Percentiles rank a stretch among this genome's conserved stretches.
Evolutionary conservation across 192 early-diverging fungal species (phyloP).

Genomic region (Entomortierella beljakovae): DNA sequence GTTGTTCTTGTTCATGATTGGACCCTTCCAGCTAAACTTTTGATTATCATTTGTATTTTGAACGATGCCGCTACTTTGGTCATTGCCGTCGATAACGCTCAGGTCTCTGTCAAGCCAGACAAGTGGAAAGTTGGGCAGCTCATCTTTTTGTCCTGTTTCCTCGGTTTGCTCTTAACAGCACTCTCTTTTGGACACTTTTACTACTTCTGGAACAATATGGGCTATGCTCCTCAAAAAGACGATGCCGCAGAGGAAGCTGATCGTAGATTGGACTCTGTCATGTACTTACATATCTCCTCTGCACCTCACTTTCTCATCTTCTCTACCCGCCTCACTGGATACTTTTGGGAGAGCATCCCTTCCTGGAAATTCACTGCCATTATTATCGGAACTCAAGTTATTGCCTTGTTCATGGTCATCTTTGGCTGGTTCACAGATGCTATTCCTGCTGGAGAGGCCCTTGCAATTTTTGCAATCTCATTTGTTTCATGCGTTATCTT

Average conservation of each 20-base stretch:
- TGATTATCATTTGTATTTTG: slow-evolving; percentile 78
- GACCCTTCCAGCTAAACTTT: slow-evolving; percentile 70
- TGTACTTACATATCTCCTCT: slow-evolving; percentile 81
- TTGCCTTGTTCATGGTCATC: slow-evolving; percentile 69
- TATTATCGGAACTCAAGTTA: slow-evolving; percentile 75
- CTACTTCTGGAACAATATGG: slow-evolving; percentile 57
- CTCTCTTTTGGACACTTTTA: slow-evolving; percentile 79
- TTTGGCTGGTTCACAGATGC: slow-evolving; percentile 57
- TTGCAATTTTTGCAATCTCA: slow-evolving; percentile 66
- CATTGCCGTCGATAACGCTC: slow-evolving; percentile 81
- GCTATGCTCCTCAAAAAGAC: slow-evolving; percentile 36
- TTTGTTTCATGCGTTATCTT: slow-evolving; percentile 67
- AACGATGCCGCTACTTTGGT: slow-evolving; percentile 79
- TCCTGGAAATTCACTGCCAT: slow-evolving; percentile 66
- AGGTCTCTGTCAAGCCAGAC: slow-evolving; percentile 72
- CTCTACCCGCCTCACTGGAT: slow-evolving; percentile 71
- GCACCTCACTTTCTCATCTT: slow-evolving; percentile 85
- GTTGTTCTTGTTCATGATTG: slow-evolving; percentile 72
- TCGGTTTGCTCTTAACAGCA: slow-evolving; percentile 65
- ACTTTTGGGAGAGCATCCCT: slow-evolving; percentile 73
- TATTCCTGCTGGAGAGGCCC: slow-evolving; percentile 61
- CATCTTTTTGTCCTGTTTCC: slow-evolving; percentile 70
- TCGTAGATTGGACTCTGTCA: slow-evolving; percentile 68
- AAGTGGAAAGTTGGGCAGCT: slow-evolving; percentile 80
- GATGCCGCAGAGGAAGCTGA: slow-evolving; percentile 20